A percentile compares a stretch with the other conserved stretches of the same genome.
phyloP scores from a whole-genome alignment of 345 rosid genomes.

The Brassica incana region DNA sequence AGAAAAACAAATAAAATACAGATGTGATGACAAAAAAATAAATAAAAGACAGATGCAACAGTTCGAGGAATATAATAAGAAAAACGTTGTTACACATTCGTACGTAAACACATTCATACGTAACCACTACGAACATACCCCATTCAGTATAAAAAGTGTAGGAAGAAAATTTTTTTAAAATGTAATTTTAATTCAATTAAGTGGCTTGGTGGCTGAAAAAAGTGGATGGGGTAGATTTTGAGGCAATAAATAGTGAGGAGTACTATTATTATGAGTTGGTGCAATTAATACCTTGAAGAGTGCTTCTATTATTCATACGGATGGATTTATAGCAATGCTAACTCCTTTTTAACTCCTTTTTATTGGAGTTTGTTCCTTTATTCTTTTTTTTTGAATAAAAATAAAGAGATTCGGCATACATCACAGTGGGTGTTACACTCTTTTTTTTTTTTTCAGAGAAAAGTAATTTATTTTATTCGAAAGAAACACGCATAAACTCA shows the following conservation, averaged over 20 bases:
- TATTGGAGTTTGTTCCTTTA: conserved; percentile 14
- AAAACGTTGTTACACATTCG: background rate
- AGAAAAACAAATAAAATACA: too few relatives aligned
- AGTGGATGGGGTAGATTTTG: conserved; percentile 6
- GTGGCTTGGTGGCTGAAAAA: conserved; percentile 9
- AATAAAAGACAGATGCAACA: background rate
- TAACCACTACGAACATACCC: background rate
- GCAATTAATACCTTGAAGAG: conserved; percentile 2
- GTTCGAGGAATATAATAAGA: background rate
- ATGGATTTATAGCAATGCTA: conserved; percentile 3
- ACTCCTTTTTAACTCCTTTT: conserved; percentile 5
- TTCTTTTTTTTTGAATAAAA: background rate
- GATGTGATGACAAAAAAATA: too few relatives aligned
- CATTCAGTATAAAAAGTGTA: background rate
- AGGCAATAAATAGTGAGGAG: conserved; percentile 24
- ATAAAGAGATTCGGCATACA: too few relatives aligned
- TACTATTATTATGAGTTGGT: conserved; percentile 1
- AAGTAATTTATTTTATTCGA: too few relatives aligned
- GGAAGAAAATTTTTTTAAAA: background rate
- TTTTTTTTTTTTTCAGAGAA: too few relatives aligned
- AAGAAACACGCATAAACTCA: too few relatives aligned
- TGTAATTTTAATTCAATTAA: background rate
- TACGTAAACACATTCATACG: background rate
- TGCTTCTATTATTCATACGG: conserved; percentile 6
- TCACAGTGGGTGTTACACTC: too few relatives aligned